These are phyloP conservation scores for Podila verticillata DNA, from an alignment of 192 early-diverging fungal species.

Conservation along the genomic window DNA sequence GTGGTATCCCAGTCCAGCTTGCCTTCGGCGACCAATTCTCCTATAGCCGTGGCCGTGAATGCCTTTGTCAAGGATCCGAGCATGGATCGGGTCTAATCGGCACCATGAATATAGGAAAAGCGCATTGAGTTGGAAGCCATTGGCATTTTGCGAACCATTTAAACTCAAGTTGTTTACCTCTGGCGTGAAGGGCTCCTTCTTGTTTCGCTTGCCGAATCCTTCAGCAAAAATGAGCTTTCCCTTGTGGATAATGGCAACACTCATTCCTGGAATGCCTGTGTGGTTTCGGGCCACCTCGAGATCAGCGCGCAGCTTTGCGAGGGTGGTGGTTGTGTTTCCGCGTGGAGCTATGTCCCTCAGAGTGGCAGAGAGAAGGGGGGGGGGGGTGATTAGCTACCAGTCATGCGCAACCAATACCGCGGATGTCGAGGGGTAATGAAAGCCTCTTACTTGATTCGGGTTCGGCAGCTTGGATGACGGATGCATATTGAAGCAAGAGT, in stretches of 20 bases:
- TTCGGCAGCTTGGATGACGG: no score
- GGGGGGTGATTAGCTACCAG: no score
- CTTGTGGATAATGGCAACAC: background rate
- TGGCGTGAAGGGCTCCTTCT: background rate
- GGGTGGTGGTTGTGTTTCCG: background rate
- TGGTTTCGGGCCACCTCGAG: background rate
- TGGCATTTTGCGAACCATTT: no score
- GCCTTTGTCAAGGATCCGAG: background rate
- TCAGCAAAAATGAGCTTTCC: background rate
- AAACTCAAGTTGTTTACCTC: background rate
- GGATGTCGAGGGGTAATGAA: no score
- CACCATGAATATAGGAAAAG: no score
- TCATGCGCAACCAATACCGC: no score
- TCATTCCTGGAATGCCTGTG: background rate
- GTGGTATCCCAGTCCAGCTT: conserved; percentile 32
- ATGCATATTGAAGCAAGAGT: no score
- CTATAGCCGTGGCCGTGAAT: conserved; percentile 16
- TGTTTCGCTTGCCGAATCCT: background rate
- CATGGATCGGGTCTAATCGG: background rate
- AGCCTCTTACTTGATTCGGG: no score
- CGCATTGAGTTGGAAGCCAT: no score
- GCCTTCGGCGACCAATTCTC: conserved; percentile 29
- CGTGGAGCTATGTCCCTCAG: no score
- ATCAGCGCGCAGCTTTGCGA: background rate
- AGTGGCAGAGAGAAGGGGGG: no score